Base-by-base conservation (phyloP, 164 flowering plant species). In the Sedum album region DNA sequence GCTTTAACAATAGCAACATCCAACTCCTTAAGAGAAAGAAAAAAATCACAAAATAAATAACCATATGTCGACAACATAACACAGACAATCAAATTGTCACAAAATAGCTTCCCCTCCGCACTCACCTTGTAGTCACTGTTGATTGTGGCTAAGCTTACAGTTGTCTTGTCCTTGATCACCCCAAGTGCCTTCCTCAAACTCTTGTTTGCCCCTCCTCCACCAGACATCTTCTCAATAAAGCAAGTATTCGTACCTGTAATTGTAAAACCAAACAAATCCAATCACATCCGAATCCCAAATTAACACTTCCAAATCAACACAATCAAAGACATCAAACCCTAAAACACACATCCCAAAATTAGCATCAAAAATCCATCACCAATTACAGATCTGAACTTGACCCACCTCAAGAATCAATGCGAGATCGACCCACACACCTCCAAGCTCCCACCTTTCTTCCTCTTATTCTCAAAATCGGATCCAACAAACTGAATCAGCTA, bases 71-170 rank as follows among this genome's bases (percentile, higher is more conserved):
- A n/a, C n/a, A n/a, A n/a, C n/a, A n/a, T n/a, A n/a, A n/a, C n/a
- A n/a, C n/a, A n/a, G n/a, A n/a, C n/a, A n/a, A n/a, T n/a, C n/a
- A n/a, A n/a, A n/a, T n/a, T n/a, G n/a, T n/a, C n/a, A n/a, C n/a
- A n/a, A n/a, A n/a, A n/a, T n/a, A n/a, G n/a, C n/a, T n/a, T n/a
- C n/a, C n/a, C n/a, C n/a, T n/a, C n/a, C n/a, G n/a, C n/a, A n/a
- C n/a, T 1, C 25, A 95, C 97, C 99, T 90, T 90, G 79, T 91
- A 95, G 68, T 84, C 97, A 73, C n/a, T 95, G 60, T 92, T 91
- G 26, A 91, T 95, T 86, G 88, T 95, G 66, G 99, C 99, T 83
- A 48, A 95, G n/a, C n/a, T n/a, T n/a, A n/a, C n/a, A n/a, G n/a
- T n/a, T n/a, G n/a, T n/a, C n/a, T n/a, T n/a, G n/a, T n/a, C n/a